Evolutionary conservation across 83 land plant genomes (phyloP).

Genomic region (Picea abies): DNA sequence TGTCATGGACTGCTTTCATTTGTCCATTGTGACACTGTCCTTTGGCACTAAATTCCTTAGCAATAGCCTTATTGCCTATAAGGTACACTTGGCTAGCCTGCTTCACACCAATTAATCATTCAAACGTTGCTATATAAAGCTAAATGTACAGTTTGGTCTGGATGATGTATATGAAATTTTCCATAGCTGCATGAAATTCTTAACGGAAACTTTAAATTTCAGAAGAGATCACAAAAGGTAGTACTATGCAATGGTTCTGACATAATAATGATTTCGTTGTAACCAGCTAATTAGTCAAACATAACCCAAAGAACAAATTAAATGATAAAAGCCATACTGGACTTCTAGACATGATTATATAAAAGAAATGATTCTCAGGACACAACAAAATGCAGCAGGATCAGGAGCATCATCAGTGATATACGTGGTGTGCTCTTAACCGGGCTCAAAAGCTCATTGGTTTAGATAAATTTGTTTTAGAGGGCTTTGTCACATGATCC

Average conservation of each 20-base stretch:
- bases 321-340: too few species aligned
- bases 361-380: too few species aligned
- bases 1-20: slow-evolving; percentile 50
- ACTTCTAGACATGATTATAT: too few species aligned
- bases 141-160: background rate
- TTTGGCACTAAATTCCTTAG: slow-evolving; percentile 42
- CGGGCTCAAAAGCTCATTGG: too few species aligned
- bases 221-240: background rate
- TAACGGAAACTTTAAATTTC: background rate
- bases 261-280: background rate
- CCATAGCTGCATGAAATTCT: background rate
- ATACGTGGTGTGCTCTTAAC: too few species aligned
- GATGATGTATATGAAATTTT: background rate
- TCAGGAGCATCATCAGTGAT: too few species aligned
- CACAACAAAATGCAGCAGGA: too few species aligned
- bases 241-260: background rate
- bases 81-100: slow-evolving; percentile 51
- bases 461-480: too few species aligned
- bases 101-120: background rate
- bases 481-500: too few species aligned
- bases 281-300: background rate
- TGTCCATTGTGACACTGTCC: slow-evolving; percentile 54
- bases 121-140: background rate
- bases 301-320: too few species aligned
- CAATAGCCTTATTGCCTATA: slow-evolving; percentile 41